These are phyloP conservation scores for Musa schizocarpa DNA, from an alignment of 176 grass and related monocot species.

Conservation along the genomic window DNA sequence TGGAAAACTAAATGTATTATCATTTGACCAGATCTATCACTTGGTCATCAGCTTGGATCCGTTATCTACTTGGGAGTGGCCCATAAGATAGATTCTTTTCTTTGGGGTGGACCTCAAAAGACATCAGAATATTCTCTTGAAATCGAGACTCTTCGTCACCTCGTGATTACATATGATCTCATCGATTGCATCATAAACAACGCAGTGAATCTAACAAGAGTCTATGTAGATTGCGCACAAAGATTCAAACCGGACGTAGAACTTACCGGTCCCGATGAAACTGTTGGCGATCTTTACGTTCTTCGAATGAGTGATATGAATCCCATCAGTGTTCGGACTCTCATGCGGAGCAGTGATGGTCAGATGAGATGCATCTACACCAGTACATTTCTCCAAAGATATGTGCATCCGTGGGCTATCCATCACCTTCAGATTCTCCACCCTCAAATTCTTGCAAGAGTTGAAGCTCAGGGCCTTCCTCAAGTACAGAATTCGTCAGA, in stretches of 20 bases:
- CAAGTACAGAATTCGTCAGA: not conserved
- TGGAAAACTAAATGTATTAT: too few species aligned
- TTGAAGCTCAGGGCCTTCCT: conserved; percentile 44
- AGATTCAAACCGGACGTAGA: not conserved
- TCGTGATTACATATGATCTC: not conserved
- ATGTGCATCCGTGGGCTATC: conserved; percentile 44
- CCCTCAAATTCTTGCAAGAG: conserved; percentile 36
- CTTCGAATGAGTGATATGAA: conserved; percentile 28
- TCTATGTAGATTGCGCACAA: not conserved
- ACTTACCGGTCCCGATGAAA: conserved; percentile 34
- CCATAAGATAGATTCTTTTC: too few species aligned
- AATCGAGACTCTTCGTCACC: too few species aligned
- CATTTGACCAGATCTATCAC: too few species aligned
- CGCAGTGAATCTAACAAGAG: too few species aligned
- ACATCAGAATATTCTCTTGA: too few species aligned
- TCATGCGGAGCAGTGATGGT: conserved; percentile 25
- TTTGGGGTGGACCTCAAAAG: too few species aligned
- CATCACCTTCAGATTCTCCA: conserved; percentile 28
- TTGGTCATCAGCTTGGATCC: too few species aligned
- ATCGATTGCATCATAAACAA: too few species aligned
- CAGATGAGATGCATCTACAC: conserved; percentile 13
- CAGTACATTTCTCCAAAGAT: conserved; percentile 25
- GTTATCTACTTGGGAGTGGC: too few species aligned
- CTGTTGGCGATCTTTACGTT: conserved; percentile 30
- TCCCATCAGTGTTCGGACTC: conserved; percentile 48